Percentiles rank a stretch among this genome's conserved stretches.
phyloP scores from a whole-genome alignment of 371 early-diverging fungal species.

The Mucor sp. region DNA sequence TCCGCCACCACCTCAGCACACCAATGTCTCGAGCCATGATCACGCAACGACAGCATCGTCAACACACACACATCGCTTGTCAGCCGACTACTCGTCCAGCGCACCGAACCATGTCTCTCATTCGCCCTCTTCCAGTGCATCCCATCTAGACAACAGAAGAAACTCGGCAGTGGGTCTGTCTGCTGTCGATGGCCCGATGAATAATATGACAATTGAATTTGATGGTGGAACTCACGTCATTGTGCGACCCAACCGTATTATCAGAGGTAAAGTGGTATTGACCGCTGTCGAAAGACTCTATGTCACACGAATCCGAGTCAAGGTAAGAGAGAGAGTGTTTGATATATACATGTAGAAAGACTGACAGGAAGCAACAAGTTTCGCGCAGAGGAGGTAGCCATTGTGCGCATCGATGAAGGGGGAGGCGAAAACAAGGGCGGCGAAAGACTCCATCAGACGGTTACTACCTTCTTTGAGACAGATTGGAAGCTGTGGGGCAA shows the following conservation, averaged over 20 bases:
- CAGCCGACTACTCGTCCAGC: constrained; percentile 2
- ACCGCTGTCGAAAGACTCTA: constrained; percentile 27
- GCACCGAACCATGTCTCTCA: neutral
- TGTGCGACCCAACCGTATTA: constrained; percentile 42
- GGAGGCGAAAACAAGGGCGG: constrained; percentile 30
- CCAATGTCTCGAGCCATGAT: constrained; percentile 14
- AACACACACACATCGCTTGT: neutral
- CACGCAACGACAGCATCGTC: neutral
- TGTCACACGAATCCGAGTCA: constrained; percentile 46
- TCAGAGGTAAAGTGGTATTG: constrained; percentile 30
- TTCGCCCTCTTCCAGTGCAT: neutral
- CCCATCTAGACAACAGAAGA: constrained; percentile 6
- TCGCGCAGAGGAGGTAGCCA: constrained; percentile 52
- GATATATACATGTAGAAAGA: neutral
- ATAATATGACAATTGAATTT: constrained; percentile 32
- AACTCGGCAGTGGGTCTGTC: neutral
- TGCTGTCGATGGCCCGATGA: constrained; percentile 7
- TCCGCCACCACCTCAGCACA: constrained; percentile 29
- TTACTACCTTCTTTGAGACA: constrained; percentile 50
- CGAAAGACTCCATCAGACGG: constrained; percentile 46
- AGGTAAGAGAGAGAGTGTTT: constrained; percentile 27
- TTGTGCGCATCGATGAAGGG: constrained; percentile 48
- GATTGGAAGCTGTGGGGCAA: constrained; percentile 52
- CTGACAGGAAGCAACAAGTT: constrained; percentile 25
- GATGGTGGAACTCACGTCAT: constrained; percentile 46